Evolutionary conservation across 1,284 basidiomycete genomes (phyloP).

Genomic region (Boletus semigastroideus): DNA sequence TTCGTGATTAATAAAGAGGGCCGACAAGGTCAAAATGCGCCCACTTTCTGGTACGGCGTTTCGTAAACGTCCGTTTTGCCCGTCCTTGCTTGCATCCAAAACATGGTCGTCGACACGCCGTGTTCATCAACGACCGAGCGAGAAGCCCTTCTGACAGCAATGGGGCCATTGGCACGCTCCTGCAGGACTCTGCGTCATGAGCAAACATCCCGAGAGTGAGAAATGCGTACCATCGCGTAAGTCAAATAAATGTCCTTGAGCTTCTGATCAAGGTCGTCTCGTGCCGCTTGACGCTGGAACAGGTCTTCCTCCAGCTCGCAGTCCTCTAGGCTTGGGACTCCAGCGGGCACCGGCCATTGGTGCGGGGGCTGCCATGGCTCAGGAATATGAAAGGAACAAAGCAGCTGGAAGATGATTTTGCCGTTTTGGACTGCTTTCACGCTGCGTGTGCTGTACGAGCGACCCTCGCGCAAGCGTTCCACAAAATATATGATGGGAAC

Average conservation of each 20-base stretch:
- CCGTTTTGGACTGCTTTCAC: slow-evolving; percentile 78
- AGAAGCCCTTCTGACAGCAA: slow-evolving; percentile 58
- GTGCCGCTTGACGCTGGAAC: slow-evolving; percentile 37
- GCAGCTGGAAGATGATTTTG: slow-evolving; percentile 75
- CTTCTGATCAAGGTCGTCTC: slow-evolving; percentile 35
- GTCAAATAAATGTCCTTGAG: slow-evolving; percentile 34
- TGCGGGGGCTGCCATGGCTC: slow-evolving; percentile 71
- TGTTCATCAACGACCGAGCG: slow-evolving; percentile 41
- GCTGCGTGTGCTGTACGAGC: slow-evolving; percentile 69
- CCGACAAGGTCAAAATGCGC: slow-evolving; percentile 12
- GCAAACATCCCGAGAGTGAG: background rate
- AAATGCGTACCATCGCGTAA: slow-evolving; percentile 44
- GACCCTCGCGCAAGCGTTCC: slow-evolving; percentile 81
- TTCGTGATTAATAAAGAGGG: slow-evolving; percentile 4
- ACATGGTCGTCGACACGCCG: slow-evolving; percentile 56
- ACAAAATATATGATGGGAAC: slow-evolving; percentile 85
- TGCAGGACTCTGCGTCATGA: slow-evolving; percentile 28
- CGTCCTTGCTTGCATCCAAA: slow-evolving; percentile 80
- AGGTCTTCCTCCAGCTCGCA: slow-evolving; percentile 62
- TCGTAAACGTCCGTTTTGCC: slow-evolving; percentile 59
- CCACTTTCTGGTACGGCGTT: slow-evolving; percentile 76
- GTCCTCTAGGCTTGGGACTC: slow-evolving; percentile 56
- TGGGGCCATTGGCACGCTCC: slow-evolving; percentile 71
- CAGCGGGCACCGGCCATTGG: slow-evolving; percentile 64
- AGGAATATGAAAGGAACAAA: slow-evolving; percentile 84